phyloP scores from a whole-genome alignment of 2,329 filamentous ascomycete genomes.

The Claviceps sp. region DNA sequence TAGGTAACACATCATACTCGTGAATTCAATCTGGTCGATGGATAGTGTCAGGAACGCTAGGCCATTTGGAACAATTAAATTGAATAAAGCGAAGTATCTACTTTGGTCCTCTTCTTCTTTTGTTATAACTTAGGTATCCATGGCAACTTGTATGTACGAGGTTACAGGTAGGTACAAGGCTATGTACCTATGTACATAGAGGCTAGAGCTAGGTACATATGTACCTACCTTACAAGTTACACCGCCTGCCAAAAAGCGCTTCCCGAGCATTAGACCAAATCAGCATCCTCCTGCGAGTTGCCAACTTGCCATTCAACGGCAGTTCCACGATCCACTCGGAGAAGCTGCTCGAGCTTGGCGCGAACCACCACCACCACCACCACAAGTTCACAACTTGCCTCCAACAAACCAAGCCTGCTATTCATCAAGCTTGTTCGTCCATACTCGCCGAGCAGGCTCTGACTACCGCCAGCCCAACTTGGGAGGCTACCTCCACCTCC shows the following conservation, averaged over 20 bases:
- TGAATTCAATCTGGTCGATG: background rate
- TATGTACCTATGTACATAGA: background rate
- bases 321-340: background rate
- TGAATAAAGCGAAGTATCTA: no score
- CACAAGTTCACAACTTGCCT: background rate
- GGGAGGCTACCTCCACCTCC: background rate
- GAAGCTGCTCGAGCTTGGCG: background rate
- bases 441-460: background rate
- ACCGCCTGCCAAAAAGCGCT: background rate
- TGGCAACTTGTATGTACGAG: background rate
- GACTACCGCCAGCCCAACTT: background rate
- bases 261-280: background rate
- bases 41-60: background rate
- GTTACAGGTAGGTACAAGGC: no score
- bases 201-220: no score
- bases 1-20: no score
- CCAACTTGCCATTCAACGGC: background rate
- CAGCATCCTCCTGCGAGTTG: no score
- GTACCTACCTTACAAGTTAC: background rate
- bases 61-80: background rate
- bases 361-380: background rate
- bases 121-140: no score
- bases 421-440: background rate
- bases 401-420: background rate
- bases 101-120: no score